These are phyloP conservation scores for Massospora cicadina DNA, from an alignment of 371 early-diverging fungal genomes.

Conservation along the genomic window DNA sequence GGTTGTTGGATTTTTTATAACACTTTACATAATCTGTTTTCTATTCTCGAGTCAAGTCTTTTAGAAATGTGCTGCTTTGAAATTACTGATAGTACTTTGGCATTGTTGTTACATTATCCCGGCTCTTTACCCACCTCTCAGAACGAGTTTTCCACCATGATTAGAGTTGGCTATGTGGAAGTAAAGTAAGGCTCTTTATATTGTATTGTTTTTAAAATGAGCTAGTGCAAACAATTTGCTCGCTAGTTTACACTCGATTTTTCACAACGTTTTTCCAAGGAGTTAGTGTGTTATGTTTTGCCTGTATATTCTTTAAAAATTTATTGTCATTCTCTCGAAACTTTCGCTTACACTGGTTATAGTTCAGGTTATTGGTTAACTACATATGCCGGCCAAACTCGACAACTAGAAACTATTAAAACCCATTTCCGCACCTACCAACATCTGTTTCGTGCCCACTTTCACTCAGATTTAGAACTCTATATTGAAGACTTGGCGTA, in stretches of 20 bases:
- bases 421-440: not conserved
- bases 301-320: not conserved
- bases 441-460: not conserved
- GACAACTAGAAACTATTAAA: not conserved
- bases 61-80: not conserved
- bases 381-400: constrained; percentile 5
- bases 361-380: constrained; percentile 1
- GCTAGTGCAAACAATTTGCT: not conserved
- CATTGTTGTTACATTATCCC: not conserved
- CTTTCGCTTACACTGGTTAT: not conserved
- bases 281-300: not conserved
- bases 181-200: not conserved
- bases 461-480: not conserved
- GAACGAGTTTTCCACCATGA: not conserved
- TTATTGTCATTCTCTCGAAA: not conserved
- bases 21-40: not conserved
- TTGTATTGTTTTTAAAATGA: not conserved
- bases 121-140: not conserved
- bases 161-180: constrained; percentile 5
- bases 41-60: not conserved
- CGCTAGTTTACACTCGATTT: not conserved
- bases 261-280: not conserved
- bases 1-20: not conserved
- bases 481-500: not conserved
- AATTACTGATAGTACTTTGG: not conserved